Percentiles rank a stretch among this genome's conserved stretches.
phyloP scores from a whole-genome alignment of 2,329 filamentous ascomycete genomes.

The Colletotrichum paranaense region DNA sequence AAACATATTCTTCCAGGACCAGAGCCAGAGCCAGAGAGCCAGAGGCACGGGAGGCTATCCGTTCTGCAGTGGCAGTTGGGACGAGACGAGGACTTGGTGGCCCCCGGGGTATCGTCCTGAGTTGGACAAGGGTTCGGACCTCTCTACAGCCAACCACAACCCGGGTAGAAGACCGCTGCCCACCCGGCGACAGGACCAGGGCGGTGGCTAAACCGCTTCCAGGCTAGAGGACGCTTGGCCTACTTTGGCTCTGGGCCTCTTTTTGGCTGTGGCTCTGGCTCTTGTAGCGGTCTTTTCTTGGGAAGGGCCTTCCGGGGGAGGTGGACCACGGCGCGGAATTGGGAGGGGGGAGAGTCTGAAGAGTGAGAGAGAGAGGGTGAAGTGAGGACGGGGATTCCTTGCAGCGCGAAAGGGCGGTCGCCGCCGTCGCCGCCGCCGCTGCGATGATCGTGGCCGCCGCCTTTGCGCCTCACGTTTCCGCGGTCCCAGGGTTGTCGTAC shows the following conservation, averaged over 20 bases:
- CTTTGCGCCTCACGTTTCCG: background rate
- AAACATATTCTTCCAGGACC: background rate
- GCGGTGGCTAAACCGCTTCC: constrained; percentile 21
- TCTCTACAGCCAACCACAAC: constrained; percentile 16
- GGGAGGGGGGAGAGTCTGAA: background rate
- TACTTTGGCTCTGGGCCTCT: background rate
- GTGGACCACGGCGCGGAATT: constrained; percentile 3
- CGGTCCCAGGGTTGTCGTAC: background rate
- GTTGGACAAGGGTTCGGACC: constrained; percentile 13
- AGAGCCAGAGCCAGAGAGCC: background rate
- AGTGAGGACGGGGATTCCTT: constrained; percentile 23
- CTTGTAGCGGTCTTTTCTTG: background rate
- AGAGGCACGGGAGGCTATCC: background rate
- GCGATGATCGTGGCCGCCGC: constrained; percentile 25
- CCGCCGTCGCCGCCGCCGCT: constrained; percentile 26
- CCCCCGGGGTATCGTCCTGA: constrained; percentile 2
- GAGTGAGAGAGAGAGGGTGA: background rate
- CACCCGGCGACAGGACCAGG: background rate
- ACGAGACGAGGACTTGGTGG: constrained; percentile 2
- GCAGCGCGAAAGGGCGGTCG: constrained; percentile 32
- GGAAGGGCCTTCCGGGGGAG: background rate
- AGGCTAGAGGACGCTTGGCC: constrained; percentile 6
- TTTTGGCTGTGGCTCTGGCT: background rate
- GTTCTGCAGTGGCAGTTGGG: constrained; percentile 1
- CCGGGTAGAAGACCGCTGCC: constrained; percentile 19